Evolutionary conservation across 2,329 filamentous ascomycete genomes (phyloP), one percentile per base, ranked within the genome.

Genomic region (Ascochyta viciae-villosae): DNA sequence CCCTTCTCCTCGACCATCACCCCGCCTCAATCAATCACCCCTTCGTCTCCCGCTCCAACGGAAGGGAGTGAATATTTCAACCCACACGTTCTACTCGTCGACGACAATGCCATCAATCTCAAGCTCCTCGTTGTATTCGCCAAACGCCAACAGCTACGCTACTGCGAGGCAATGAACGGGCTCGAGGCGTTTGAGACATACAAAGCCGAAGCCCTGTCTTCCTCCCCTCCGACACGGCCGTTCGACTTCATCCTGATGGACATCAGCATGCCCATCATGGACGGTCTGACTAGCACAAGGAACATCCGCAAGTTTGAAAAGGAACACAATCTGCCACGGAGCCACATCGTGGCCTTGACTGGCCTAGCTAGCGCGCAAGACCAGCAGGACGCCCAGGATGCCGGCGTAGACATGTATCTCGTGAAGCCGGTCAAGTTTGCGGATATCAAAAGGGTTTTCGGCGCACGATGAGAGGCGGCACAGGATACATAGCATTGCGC

Each of bases 71-170:
- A 67, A 27, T 70, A 72, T 48, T 72, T 71, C 46, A 67, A 59
- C 24, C 70, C 71, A 1, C 63, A 68, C 27, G 60, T 74, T 22
- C 65, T 74, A 13, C 65, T 73, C 29, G 71, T 73, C 41, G 71
- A 74, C 54, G 72, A 74, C 54, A 74, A 74, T 56, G 61, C 62
- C 10, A 73, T 74, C 61, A 74, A 74, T 43, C 64, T 73, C 34
- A 72, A 72, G 41, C 65, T 74, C 23, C 64, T 74, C 27, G 71
- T 77, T 16, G 79, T 81, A 64, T 82, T 81, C 43, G 66, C 68
- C n/a, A 67, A 67, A 42, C 71, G 70, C 10, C 64, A 74, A 49
- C 61, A 60, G 4, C 55, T 71, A 4, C 62, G 60, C 15, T 73
- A 70, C 52, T 51, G 50, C 6, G 65, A 72, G 59, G 71, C 73